Evolutionary conservation across 139 green algal genomes (phyloP).

Genomic region (Asterochloris sp.): DNA sequence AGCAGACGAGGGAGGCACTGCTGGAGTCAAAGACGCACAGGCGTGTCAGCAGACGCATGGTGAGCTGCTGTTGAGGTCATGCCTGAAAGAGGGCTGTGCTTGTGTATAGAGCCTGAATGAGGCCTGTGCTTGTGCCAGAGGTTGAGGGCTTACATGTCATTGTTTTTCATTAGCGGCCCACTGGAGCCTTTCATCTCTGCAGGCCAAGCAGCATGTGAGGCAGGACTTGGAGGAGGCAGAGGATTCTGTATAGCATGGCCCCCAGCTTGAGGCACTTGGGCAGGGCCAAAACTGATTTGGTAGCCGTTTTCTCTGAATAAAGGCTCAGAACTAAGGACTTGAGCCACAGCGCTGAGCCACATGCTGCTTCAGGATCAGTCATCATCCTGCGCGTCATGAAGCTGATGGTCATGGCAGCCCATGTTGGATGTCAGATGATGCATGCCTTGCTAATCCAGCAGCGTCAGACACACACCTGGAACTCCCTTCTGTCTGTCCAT

Average conservation of each 20-base stretch:
- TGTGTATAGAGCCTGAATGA: too few species aligned
- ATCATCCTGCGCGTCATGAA: not conserved
- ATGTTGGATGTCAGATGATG: not conserved
- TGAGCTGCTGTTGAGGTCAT: not conserved
- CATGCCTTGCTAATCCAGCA: not conserved
- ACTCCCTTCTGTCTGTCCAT: slow-evolving; percentile 71
- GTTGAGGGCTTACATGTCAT: too few species aligned
- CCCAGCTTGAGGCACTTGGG: not conserved
- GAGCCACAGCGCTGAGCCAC: too few species aligned
- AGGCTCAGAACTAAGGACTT: too few species aligned
- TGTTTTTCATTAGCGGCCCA: too few species aligned
- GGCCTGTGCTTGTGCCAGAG: too few species aligned
- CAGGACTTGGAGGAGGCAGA: not conserved
- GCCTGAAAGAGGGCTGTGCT: too few species aligned
- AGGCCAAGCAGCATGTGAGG: not conserved
- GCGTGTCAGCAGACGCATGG: slow-evolving; percentile 36
- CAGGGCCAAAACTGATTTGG: too few species aligned
- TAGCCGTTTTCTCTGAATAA: too few species aligned
- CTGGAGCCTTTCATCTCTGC: not conserved
- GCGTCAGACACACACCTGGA: slow-evolving; percentile 3
- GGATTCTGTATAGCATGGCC: not conserved
- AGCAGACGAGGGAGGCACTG: slow-evolving; percentile 59
- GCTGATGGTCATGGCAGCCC: too few species aligned
- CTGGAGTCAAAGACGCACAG: slow-evolving; percentile 75
- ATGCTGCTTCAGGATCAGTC: not conserved